These are phyloP conservation scores for Cytospora paraplurivora DNA, from an alignment of 2,329 filamentous ascomycete genomes.

Conservation along the genomic window DNA sequence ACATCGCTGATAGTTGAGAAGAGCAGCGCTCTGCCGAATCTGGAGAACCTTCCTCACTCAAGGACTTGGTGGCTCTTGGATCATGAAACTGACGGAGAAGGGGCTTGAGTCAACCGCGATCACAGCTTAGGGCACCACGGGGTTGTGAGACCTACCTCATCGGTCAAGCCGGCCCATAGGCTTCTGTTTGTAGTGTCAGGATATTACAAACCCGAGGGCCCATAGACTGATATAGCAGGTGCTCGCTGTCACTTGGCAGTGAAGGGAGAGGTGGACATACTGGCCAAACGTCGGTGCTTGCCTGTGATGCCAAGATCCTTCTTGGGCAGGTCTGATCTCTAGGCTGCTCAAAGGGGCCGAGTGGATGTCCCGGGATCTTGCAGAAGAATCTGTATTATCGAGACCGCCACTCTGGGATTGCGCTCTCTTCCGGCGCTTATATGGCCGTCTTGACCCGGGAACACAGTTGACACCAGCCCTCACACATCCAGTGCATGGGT, in stretches of 20 bases:
- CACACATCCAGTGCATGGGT: constrained; percentile 48
- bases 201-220: constrained; percentile 45
- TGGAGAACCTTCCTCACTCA: constrained; percentile 22
- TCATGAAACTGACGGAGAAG: constrained; percentile 30
- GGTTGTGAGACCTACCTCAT: constrained; percentile 27
- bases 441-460: constrained; percentile 39
- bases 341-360: constrained; percentile 13
- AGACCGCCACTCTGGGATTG: constrained; percentile 31
- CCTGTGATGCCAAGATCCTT: constrained; percentile 14
- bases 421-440: constrained; percentile 50
- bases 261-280: constrained; percentile 13
- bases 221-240: constrained; percentile 42
- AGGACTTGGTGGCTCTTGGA: constrained; percentile 27
- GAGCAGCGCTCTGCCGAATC: constrained; percentile 40
- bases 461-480: constrained; percentile 41
- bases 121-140: not conserved
- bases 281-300: constrained; percentile 29
- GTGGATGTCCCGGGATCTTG: constrained; percentile 9
- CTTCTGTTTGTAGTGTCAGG: constrained; percentile 25
- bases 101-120: constrained; percentile 7
- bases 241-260: not conserved
- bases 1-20: constrained; percentile 24
- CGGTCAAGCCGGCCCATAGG: constrained; percentile 32
- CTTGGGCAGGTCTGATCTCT: constrained; percentile 16
- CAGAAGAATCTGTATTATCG: not conserved